Evolutionary conservation across 371 early-diverging fungal genomes (phyloP), one percentile per base, ranked within the genome.

Genomic region (Rhizopus sp.): DNA sequence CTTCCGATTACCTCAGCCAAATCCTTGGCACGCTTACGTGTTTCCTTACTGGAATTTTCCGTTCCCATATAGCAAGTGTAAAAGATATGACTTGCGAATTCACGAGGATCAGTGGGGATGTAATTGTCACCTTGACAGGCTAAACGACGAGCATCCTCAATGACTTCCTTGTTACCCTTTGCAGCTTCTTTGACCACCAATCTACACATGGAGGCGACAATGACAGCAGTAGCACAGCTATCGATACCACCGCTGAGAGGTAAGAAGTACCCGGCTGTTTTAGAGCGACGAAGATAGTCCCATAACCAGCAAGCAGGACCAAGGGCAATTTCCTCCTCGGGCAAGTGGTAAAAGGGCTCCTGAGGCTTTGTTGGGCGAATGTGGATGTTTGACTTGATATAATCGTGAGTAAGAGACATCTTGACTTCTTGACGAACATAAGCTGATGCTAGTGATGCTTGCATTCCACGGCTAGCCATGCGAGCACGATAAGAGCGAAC

Each of bases 261-360:
- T 56, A 99, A 77, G 59, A 99, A 97, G 81, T 86, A 97, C 1
- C 99, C 99, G 4, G 86, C 84, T 4, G 83, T 81, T 45, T 90
- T 89, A 44, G 96, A 93, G 29, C 98, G 82, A 13, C 98, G 85
- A 45, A 99, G 78, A 66, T 98, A 99, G 69, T 99, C 99, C 99
- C 99, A 99, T 15, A 98, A 80, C 98, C 98, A 99, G 78, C 99
- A 98, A 0, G 99, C 98, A 16, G 98, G 98, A 13, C 99, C 99
- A 38, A 91, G 64, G 8, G 89, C 81, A 62, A 95, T 95, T 60
- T 95, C 96, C 63, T 94, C 90, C 53, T 85, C 86, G 0, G 87
- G 85, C 0, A 75, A 73, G 44, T 87, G 87, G 50, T 85, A 88
- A 41, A 73, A 73, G 3, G 78, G 75, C 0, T 69, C 59, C 3